These are phyloP conservation scores for Phialophora chinensis DNA, from an alignment of 2,329 filamentous ascomycete genomes.

Conservation along the genomic window DNA sequence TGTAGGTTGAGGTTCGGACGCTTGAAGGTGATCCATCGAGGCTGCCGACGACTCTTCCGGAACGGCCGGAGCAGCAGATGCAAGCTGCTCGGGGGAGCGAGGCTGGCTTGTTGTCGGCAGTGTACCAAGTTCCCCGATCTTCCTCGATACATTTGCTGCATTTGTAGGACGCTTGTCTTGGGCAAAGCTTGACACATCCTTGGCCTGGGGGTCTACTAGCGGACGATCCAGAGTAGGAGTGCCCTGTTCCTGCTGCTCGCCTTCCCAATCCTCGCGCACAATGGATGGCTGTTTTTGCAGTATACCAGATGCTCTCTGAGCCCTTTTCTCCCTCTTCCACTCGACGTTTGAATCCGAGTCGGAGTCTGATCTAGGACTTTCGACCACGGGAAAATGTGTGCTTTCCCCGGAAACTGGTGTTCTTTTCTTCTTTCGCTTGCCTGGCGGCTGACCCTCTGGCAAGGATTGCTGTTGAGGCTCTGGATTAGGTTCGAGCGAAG, in stretches of 20 bases:
- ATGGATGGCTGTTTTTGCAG: conserved; percentile 48
- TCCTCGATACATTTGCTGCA: conserved; percentile 40
- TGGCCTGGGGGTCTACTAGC: background rate
- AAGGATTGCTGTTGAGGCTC: conserved; percentile 11
- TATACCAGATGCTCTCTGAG: conserved; percentile 40
- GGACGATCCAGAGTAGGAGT: conserved; percentile 13
- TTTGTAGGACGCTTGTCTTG: conserved; percentile 29
- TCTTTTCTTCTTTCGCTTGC: conserved; percentile 40
- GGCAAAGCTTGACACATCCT: background rate
- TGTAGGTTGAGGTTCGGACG: conserved; percentile 17
- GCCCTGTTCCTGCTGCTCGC: conserved; percentile 44
- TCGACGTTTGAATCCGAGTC: conserved; percentile 42
- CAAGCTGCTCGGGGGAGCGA: conserved; percentile 10
- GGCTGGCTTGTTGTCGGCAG: conserved; percentile 19
- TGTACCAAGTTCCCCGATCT: conserved; percentile 33
- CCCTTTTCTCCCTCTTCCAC: conserved; percentile 35
- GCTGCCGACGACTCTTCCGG: conserved; percentile 14
- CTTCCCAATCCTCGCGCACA: conserved; percentile 51
- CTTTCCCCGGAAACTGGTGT: conserved; percentile 19
- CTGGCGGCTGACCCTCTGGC: conserved; percentile 26
- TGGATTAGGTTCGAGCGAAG: conserved; percentile 43
- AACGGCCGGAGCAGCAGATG: conserved; percentile 1
- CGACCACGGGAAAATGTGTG: conserved; percentile 27
- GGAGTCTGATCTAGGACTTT: conserved; percentile 36
- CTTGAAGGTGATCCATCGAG: conserved; percentile 21